Evolutionary conservation across 2,329 filamentous ascomycete species (phyloP).

Genomic region (Mollisia scopiformis): DNA sequence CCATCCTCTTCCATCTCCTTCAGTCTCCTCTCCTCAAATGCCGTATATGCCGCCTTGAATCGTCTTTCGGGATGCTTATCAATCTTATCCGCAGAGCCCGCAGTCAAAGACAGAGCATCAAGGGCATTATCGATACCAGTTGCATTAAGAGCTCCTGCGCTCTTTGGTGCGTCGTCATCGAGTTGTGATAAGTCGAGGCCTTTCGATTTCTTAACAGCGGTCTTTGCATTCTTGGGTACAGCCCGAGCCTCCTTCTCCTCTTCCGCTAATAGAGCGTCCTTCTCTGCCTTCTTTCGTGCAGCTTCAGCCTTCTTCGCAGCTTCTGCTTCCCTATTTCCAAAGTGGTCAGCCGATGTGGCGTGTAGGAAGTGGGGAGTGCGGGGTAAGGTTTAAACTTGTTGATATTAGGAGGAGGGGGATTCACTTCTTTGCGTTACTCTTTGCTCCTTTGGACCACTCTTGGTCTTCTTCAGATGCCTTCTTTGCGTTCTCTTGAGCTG

Average conservation of each 20-base stretch:
- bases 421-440: constrained; percentile 86
- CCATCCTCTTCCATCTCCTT: constrained; percentile 86
- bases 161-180: constrained; percentile 55
- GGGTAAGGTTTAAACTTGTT: constrained; percentile 16
- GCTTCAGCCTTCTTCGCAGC: constrained; percentile 70
- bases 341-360: constrained; percentile 13
- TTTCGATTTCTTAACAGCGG: constrained; percentile 68
- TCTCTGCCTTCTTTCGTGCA: constrained; percentile 89
- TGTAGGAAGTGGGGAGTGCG: constrained; percentile 13
- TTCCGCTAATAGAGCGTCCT: constrained; percentile 78
- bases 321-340: constrained; percentile 70
- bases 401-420: constrained; percentile 35
- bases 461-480: constrained; percentile 68
- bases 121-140: constrained; percentile 92
- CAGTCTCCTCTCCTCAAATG: constrained; percentile 79
- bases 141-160: constrained; percentile 69
- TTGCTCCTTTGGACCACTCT: constrained; percentile 85
- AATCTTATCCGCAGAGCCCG: constrained; percentile 65
- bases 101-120: constrained; percentile 75
- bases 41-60: constrained; percentile 83
- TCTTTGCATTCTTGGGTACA: constrained; percentile 69
- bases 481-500: constrained; percentile 69
- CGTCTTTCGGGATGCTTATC: constrained; percentile 88
- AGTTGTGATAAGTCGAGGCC: constrained; percentile 78
- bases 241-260: constrained; percentile 81